Base-by-base conservation (phyloP, 495 filamentous ascomycete species). In the Annulohypoxylon maeteangense region DNA sequence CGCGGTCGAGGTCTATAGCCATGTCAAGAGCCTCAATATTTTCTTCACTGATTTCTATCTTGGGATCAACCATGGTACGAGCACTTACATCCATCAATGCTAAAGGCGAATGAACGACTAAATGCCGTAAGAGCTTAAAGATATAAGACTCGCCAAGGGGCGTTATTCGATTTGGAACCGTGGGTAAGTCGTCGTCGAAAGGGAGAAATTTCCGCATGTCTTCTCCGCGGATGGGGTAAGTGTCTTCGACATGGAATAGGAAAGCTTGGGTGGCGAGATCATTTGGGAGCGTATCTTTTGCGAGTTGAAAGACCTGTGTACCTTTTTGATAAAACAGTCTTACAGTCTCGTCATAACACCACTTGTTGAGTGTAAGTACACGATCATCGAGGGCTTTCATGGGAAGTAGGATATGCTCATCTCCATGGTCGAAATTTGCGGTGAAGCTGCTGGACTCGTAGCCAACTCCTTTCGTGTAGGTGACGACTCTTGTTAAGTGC, bases 301-400 rank as follows among this genome's bases (percentile, higher is more conserved):
- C 42, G 0, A 77, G 62, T 57, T 56, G 55, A 25, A 77, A 77
- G 7, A 72, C 48, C 12, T 77, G 75, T 4, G 70, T 64, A 7
- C 71, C 62, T 5, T 60, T 48, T 27, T 54, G 70, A n/a, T 51
- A 69, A 10, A 57, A 70, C 48, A 14, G 22, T 14, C 62, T 65
- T 1, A 48, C 42, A 2, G 22, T 29, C 18, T 77, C 75, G 7
- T 68, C 51, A 3, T 31, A 48, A 29, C 47, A 71, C 20, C 16
- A 55, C 3, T 51, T 54, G 16, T 70, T 59, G 1, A 74, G 22
- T 31, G 3, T 27, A 2, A 65, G 8, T 11, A 66, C 1, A 7
- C 20, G 32, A 11, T 31, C 20, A 20, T 74, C 45, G 12, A 71
- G 64, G 11, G 29, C 14, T 36, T 53, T 54, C 11, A 57, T 60